Conservation (phyloP, 1,284 basidiomycete species). For the Peniophora sp. region DNA sequence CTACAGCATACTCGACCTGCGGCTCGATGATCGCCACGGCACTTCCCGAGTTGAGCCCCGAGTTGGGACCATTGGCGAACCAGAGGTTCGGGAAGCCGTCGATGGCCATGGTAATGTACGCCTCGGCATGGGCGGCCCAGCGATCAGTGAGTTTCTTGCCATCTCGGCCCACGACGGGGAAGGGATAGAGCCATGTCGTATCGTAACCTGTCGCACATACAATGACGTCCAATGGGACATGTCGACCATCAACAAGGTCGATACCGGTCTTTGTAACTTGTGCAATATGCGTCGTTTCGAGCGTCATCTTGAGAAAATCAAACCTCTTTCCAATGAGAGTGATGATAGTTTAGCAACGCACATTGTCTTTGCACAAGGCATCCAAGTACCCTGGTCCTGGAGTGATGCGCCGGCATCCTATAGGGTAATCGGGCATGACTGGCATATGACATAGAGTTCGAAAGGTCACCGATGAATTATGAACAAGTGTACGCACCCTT, state of each 20-base stretch:
- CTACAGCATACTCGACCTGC: conserved; percentile 41
- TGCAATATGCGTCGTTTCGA: conserved; percentile 38
- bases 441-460: not conserved
- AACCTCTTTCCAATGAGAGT: not conserved
- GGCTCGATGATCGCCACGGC: conserved; percentile 40
- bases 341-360: conserved; percentile 16
- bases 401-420: conserved; percentile 37
- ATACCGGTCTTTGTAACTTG: conserved; percentile 41
- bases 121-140: conserved; percentile 36
- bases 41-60: conserved; percentile 38
- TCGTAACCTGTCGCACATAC: conserved; percentile 55
- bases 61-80: conserved; percentile 41
- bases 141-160: conserved; percentile 36
- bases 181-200: conserved; percentile 34
- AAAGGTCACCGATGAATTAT: not conserved
- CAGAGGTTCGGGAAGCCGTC: conserved; percentile 55
- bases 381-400: conserved; percentile 63
- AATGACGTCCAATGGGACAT: conserved; percentile 44
- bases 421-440: not conserved
- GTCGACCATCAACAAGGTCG: conserved; percentile 38
- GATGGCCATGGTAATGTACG: conserved; percentile 41
- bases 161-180: conserved; percentile 38
- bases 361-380: conserved; percentile 53
- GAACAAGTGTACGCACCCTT: conserved; percentile 27
- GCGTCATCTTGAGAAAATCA: conserved; percentile 31